Percentiles rank a stretch among this genome's conserved stretches.
phyloP scores from a whole-genome alignment of 2,329 filamentous ascomycete genomes.

The Aspergillus thermomutatus region DNA sequence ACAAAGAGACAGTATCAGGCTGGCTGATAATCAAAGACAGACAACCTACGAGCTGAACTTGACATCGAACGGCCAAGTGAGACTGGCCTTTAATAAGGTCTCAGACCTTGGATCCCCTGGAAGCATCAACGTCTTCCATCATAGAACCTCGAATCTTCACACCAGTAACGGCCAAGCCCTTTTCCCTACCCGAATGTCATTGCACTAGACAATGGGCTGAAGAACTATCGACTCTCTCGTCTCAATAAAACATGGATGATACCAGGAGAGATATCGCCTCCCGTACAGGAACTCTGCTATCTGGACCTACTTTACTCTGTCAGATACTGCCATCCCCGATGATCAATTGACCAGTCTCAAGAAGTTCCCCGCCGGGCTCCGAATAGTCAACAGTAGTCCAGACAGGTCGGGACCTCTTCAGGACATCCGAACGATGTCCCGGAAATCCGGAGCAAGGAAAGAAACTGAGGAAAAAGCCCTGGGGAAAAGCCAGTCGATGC shows the following conservation, averaged over 20 bases:
- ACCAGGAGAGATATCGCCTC: slow-evolving; percentile 5
- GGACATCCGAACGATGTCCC: background rate
- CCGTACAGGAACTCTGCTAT: background rate
- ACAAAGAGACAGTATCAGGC: background rate
- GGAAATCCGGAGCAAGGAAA: background rate
- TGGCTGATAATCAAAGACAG: background rate
- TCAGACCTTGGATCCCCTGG: slow-evolving; percentile 5
- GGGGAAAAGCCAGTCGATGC: background rate
- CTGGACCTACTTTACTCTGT: slow-evolving; percentile 3
- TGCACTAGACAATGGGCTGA: slow-evolving; percentile 9
- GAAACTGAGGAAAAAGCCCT: background rate
- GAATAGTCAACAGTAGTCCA: background rate
- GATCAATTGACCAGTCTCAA: slow-evolving; percentile 16
- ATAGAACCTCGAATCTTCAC: slow-evolving; percentile 4
- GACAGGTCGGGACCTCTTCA: background rate
- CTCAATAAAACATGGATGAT: slow-evolving; percentile 8
- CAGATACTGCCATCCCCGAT: slow-evolving; percentile 3
- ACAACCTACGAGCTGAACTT: background rate
- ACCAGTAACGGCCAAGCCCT: slow-evolving; percentile 5
- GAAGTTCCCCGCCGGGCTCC: background rate
- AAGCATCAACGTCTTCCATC: slow-evolving; percentile 6
- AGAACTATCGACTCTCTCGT: slow-evolving; percentile 3
- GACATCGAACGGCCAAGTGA: slow-evolving; percentile 1
- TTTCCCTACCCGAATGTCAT: slow-evolving; percentile 5
- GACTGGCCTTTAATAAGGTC: slow-evolving; percentile 5